phyloP scores from a whole-genome alignment of 176 grass and related monocot genomes.

The Guadua angustifolia region DNA sequence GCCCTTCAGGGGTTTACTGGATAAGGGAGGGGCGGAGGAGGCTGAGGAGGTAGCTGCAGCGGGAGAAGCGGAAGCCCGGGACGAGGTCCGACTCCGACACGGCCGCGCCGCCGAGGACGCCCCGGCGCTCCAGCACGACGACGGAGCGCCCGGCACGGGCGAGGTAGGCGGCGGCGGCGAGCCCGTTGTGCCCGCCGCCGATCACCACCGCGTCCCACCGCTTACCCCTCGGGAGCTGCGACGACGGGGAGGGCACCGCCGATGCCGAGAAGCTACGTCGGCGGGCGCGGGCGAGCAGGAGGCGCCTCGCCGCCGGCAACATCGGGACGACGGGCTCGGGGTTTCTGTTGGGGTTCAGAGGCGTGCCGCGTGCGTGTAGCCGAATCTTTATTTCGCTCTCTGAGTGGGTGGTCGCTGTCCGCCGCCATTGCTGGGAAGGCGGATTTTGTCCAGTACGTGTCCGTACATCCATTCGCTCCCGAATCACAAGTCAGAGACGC shows the following conservation, averaged over 20 bases:
- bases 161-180: slow-evolving; percentile 91
- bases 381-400: slow-evolving; percentile 1
- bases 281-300: slow-evolving; percentile 24
- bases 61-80: slow-evolving; percentile 87
- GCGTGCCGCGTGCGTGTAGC: neutral
- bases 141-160: slow-evolving; percentile 80
- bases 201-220: slow-evolving; percentile 84
- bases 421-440: neutral
- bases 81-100: slow-evolving; percentile 82
- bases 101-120: slow-evolving; percentile 73
- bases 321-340: slow-evolving; percentile 14
- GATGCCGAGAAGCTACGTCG: slow-evolving; percentile 31
- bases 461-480: neutral
- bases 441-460: neutral
- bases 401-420: too few relatives aligned
- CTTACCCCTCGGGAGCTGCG: slow-evolving; percentile 47
- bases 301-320: slow-evolving; percentile 49
- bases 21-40: slow-evolving; percentile 83
- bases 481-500: too few relatives aligned
- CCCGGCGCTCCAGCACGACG: slow-evolving; percentile 70
- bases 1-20: slow-evolving; percentile 28
- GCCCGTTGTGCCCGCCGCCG: slow-evolving; percentile 95
- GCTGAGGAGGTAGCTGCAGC: slow-evolving; percentile 90
- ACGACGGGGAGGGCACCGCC: neutral
- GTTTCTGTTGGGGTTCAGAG: neutral